phyloP scores from a whole-genome alignment of 208 protist genomes.

The Leishmania braziliensis region DNA sequence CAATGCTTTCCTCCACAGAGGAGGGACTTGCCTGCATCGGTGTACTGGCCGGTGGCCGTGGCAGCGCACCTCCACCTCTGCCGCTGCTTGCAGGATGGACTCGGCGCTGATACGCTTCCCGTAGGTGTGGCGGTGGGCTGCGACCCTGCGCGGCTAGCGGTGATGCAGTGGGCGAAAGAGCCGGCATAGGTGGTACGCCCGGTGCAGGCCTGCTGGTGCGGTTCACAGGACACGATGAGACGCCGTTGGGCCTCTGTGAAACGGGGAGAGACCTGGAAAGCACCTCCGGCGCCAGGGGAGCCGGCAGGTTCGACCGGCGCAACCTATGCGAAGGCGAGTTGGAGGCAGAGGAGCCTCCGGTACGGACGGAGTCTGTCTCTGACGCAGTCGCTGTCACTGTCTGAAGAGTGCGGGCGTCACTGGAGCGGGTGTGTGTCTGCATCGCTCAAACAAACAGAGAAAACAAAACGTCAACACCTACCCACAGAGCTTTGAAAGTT shows the following conservation, averaged over 20 bases:
- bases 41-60: neutral
- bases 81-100: neutral
- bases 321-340: neutral
- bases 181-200: conserved; percentile 16
- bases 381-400: neutral
- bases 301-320: conserved; percentile 13
- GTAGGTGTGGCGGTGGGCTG: conserved; percentile 12
- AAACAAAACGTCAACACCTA: neutral
- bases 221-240: conserved; percentile 14
- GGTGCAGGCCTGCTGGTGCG: neutral
- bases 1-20: neutral
- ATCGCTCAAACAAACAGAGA: conserved; percentile 6
- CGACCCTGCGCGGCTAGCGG: conserved; percentile 7
- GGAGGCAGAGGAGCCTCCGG: conserved; percentile 4
- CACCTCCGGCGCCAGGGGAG: conserved; percentile 10
- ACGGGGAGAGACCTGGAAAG: conserved; percentile 7
- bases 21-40: neutral
- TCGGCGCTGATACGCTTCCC: neutral
- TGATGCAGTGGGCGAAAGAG: conserved; percentile 7
- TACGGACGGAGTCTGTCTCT: conserved; percentile 1
- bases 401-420: conserved; percentile 2
- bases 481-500: neutral
- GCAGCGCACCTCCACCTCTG: neutral
- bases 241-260: conserved; percentile 4
- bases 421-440: conserved; percentile 20